phyloP scores from a whole-genome alignment of 768 basidiomycete species.

The Phaeolepiota aurea region DNA sequence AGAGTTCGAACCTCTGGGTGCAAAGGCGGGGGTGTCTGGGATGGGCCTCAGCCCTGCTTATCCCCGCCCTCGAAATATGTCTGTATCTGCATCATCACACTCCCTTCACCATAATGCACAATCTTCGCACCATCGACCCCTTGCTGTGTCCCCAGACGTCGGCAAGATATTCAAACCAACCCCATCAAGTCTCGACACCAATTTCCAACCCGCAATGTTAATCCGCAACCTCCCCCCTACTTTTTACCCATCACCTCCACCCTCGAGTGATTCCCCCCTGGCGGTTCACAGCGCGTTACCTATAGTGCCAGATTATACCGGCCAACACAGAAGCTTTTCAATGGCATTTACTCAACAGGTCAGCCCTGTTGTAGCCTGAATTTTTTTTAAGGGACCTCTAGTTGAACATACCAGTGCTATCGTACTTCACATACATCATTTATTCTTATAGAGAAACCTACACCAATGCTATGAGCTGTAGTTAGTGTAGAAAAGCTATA shows the following conservation, averaged over 20 bases:
- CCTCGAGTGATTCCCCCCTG: conserved; percentile 25
- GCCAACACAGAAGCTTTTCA: not conserved
- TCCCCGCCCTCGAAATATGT: conserved; percentile 27
- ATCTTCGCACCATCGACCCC: not conserved
- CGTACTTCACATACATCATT: too few species aligned
- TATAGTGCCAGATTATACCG: not conserved
- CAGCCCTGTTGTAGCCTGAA: not conserved
- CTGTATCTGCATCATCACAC: conserved; percentile 15
- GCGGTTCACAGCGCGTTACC: conserved; percentile 17
- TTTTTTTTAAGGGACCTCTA: not conserved
- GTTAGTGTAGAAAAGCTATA: too few species aligned
- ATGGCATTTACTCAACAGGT: not conserved
- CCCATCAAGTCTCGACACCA: too few species aligned
- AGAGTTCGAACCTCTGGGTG: conserved; percentile 10
- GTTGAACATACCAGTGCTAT: too few species aligned
- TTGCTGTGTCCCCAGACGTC: conserved; percentile 2
- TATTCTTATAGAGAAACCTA: too few species aligned
- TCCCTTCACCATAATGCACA: conserved; percentile 2
- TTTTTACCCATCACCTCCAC: conserved; percentile 44
- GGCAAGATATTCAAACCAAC: conserved; percentile 15
- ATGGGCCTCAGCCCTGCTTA: conserved; percentile 25
- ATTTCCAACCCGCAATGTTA: too few species aligned
- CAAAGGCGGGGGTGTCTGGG: conserved; percentile 24
- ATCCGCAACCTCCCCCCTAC: conserved; percentile 22
- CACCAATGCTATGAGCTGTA: too few species aligned